These are phyloP conservation scores for Ailanthus altissimus DNA, from an alignment of 345 rosid genomes.

Conservation along the genomic window DNA sequence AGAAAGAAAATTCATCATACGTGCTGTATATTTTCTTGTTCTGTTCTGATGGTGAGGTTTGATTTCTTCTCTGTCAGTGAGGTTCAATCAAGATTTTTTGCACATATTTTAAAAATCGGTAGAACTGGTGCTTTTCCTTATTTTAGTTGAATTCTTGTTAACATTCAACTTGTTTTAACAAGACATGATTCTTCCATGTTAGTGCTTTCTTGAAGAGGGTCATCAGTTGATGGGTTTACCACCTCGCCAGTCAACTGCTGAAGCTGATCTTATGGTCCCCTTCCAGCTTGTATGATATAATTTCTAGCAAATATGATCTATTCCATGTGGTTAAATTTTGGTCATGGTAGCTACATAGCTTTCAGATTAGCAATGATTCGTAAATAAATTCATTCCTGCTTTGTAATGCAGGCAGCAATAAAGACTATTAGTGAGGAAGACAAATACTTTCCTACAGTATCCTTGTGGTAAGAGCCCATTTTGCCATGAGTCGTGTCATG, in stretches of 20 bases:
- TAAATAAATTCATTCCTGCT: constrained; percentile 8
- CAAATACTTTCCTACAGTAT: constrained; percentile 78
- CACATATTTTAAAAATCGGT: not conserved
- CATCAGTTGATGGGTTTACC: constrained; percentile 93
- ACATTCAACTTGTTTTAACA: constrained; percentile 18
- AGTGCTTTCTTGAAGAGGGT: constrained; percentile 99
- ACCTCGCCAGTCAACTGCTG: constrained; percentile 95
- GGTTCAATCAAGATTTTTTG: not conserved
- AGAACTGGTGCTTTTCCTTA: not conserved
- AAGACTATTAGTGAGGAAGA: constrained; percentile 94
- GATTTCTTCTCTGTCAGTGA: not conserved
- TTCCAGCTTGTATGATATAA: constrained; percentile 77
- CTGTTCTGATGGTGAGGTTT: not conserved
- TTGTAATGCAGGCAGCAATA: constrained; percentile 73
- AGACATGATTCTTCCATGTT: constrained; percentile 26
- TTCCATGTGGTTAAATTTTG: not conserved
- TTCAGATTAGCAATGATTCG: constrained; percentile 3
- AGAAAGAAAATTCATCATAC: not conserved
- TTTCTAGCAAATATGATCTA: constrained; percentile 1
- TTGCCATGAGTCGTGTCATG: not conserved
- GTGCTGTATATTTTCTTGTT: not conserved
- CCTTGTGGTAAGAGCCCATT: constrained; percentile 61
- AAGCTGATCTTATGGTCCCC: constrained; percentile 96
- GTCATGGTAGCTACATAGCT: not conserved
- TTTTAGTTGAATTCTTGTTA: constrained; percentile 9